A percentile compares a stretch with the other conserved stretches of the same genome.
Evolutionary conservation across 306 rosid species (phyloP).

Genomic region (Canavalia ensiformis): DNA sequence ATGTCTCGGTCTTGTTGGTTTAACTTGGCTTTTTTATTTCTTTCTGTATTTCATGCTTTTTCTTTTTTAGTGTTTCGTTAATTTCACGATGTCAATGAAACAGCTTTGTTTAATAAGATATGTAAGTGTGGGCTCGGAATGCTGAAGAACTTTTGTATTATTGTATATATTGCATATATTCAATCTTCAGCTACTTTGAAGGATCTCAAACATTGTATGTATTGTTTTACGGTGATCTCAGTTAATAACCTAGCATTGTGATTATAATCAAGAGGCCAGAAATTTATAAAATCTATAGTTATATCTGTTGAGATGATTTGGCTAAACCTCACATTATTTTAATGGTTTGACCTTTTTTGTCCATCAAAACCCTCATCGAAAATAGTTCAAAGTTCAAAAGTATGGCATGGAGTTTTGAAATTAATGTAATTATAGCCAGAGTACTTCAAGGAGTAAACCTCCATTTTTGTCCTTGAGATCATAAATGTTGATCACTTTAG

Average conservation of each 20-base stretch:
- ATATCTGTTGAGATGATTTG: slow-evolving; percentile 1
- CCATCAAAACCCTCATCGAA: slow-evolving; percentile 4
- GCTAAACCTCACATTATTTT: slow-evolving; percentile 11
- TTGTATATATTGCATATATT: not conserved
- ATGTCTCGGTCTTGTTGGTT: slow-evolving; percentile 2
- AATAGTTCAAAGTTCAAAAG: slow-evolving; percentile 15
- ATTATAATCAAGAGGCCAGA: not conserved
- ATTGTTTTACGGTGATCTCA: slow-evolving; percentile 1
- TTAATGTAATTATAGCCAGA: slow-evolving; percentile 9
- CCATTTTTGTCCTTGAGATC: not conserved
- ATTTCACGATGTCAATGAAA: not conserved
- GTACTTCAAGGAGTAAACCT: not conserved
- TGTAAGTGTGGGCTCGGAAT: not conserved
- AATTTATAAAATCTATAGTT: not conserved
- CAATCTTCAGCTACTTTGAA: not conserved
- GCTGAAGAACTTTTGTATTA: not conserved
- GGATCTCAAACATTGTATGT: slow-evolving; percentile 21
- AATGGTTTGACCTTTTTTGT: slow-evolving; percentile 9
- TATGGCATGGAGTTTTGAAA: slow-evolving; percentile 8
- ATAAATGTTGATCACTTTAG: not conserved
- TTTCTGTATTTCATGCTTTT: not conserved
- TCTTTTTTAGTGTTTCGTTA: not conserved
- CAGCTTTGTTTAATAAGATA: not conserved
- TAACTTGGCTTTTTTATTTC: not conserved
- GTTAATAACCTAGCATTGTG: not conserved